A percentile compares a stretch with the other conserved stretches of the same genome.
These are phyloP conservation scores for Parastagonospora avenae DNA, from an alignment of 2,329 filamentous ascomycete genomes.

Conservation along the genomic window DNA sequence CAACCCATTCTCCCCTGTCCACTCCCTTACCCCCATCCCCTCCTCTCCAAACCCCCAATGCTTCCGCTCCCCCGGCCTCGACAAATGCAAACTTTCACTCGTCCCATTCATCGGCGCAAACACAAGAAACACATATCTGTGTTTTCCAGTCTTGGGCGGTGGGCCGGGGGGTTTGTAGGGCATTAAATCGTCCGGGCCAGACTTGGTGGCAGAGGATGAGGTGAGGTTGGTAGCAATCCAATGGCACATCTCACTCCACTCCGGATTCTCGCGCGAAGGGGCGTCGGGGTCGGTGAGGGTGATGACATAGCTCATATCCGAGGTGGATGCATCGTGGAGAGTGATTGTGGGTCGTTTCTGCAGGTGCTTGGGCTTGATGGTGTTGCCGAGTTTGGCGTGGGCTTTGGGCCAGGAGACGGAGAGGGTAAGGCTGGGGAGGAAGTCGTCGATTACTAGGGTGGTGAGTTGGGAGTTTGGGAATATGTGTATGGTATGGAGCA, in stretches of 20 bases:
- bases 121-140: constrained; percentile 63
- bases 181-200: constrained; percentile 48
- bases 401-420: constrained; percentile 54
- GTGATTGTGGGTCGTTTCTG: constrained; percentile 50
- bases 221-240: constrained; percentile 54
- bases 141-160: constrained; percentile 61
- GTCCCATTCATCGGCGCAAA: constrained; percentile 54
- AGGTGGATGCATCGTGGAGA: constrained; percentile 40
- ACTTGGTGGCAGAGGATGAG: constrained; percentile 2
- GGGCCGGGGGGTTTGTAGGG: constrained; percentile 61
- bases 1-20: constrained; percentile 56
- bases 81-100: constrained; percentile 49
- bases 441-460: constrained; percentile 62
- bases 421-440: constrained; percentile 60
- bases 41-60: constrained; percentile 61
- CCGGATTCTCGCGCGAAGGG: constrained; percentile 58
- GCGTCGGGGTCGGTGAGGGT: constrained; percentile 64
- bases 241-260: constrained; percentile 64
- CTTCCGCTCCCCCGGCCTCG: constrained; percentile 55
- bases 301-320: constrained; percentile 53
- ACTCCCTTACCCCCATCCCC: constrained; percentile 57
- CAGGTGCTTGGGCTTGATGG: constrained; percentile 51
- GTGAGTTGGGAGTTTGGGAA: constrained; percentile 5
- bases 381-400: constrained; percentile 58
- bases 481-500: not conserved